Percentiles rank a stretch among this genome's conserved stretches.
Conservation (phyloP, 129 eudicot genomes). For the Daucus carota region DNA sequence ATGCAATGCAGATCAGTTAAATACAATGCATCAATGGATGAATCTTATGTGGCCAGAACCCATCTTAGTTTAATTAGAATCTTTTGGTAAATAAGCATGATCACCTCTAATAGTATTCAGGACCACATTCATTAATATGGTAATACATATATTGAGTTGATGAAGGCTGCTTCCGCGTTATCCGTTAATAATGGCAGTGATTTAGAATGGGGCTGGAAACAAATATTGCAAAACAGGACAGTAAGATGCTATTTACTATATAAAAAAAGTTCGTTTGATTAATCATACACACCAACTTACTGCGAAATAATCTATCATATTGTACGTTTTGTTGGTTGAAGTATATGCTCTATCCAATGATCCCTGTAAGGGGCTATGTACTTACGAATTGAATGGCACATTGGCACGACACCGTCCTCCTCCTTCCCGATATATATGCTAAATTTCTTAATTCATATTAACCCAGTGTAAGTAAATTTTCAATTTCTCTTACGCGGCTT, state of each 20-base stretch:
- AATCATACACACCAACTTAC: not conserved
- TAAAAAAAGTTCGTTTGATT: not conserved
- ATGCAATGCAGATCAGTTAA: not conserved
- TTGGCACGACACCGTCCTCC: not conserved
- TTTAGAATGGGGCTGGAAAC: not conserved
- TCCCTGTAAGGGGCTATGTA: not conserved
- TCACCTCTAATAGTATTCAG: not conserved
- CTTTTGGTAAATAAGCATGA: not conserved
- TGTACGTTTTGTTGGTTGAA: too few species aligned
- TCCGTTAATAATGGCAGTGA: not conserved
- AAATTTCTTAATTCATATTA: too few species aligned
- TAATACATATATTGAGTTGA: not conserved
- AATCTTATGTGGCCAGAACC: not conserved
- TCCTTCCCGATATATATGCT: not conserved
- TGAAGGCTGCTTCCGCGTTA: not conserved
- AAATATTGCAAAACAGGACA: not conserved
- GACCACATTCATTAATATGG: not conserved
- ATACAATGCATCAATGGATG: not conserved
- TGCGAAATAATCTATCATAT: not conserved
- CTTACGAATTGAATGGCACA: not conserved
- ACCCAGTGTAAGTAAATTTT: not conserved
- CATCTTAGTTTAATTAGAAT: not conserved
- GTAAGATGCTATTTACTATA: not conserved
- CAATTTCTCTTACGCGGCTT: not conserved
- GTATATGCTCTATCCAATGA: not conserved